These are phyloP conservation scores for Ceratocystis diversiconidia DNA, from an alignment of 2,329 filamentous ascomycete species.

Conservation along the genomic window DNA sequence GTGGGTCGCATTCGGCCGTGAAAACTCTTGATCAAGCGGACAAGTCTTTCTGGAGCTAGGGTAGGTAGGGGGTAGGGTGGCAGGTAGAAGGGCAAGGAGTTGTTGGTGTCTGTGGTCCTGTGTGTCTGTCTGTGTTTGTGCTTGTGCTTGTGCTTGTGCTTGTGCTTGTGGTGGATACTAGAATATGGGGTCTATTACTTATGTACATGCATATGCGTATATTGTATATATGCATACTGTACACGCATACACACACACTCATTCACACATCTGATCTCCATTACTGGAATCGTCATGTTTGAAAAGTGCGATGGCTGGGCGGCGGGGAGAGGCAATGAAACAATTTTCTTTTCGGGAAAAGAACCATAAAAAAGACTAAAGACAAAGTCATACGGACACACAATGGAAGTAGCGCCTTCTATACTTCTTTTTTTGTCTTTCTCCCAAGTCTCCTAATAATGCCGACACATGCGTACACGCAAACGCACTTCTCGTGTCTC, in stretches of 20 bases:
- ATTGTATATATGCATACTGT: background rate
- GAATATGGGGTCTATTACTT: background rate
- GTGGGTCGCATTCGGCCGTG: constrained; percentile 9
- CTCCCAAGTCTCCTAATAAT: background rate
- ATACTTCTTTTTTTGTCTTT: background rate
- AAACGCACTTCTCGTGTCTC: no score
- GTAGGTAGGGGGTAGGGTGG: background rate
- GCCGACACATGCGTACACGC: no score
- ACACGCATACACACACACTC: background rate
- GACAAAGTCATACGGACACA: no score
- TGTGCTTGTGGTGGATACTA: background rate
- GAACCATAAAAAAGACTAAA: no score
- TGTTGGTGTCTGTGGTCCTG: background rate
- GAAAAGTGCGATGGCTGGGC: background rate
- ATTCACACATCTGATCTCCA: background rate
- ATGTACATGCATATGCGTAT: background rate
- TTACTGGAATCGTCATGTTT: background rate
- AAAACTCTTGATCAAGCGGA: constrained; percentile 3
- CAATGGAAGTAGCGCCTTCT: background rate
- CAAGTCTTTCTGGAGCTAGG: background rate
- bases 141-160: background rate
- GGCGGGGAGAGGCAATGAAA: background rate
- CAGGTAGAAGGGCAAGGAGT: background rate
- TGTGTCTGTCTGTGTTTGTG: background rate
- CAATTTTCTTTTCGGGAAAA: no score